A percentile compares a stretch with the other conserved stretches of the same genome.
These are phyloP conservation scores for Arthrobotrys sphaeroides DNA, from an alignment of 2,329 filamentous ascomycete species.

Conservation along the genomic window DNA sequence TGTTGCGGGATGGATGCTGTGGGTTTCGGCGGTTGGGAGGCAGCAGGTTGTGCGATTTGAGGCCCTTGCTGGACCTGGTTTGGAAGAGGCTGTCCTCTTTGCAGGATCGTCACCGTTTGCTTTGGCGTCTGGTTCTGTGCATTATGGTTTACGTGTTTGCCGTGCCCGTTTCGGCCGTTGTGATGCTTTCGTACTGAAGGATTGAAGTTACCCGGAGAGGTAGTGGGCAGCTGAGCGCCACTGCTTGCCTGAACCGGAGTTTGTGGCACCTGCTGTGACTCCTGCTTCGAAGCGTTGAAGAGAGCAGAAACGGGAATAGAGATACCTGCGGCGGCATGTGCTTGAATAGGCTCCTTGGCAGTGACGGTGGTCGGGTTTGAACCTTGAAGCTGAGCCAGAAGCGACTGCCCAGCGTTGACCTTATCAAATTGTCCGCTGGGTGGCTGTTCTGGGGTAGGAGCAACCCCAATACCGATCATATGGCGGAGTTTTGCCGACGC, in stretches of 20 bases:
- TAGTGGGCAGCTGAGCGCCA: not conserved
- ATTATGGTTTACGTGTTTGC: constrained; percentile 27
- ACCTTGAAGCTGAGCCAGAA: constrained; percentile 50
- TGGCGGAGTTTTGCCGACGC: constrained; percentile 46
- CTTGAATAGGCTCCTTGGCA: constrained; percentile 21
- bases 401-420: constrained; percentile 34
- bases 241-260: constrained; percentile 22
- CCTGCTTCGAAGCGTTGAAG: constrained; percentile 42
- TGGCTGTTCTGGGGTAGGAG: not conserved
- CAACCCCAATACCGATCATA: constrained; percentile 42
- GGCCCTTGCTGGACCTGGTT: not conserved
- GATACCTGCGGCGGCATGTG: constrained; percentile 11
- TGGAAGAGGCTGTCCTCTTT: constrained; percentile 47
- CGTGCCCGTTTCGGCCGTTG: constrained; percentile 27
- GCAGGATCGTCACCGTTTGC: constrained; percentile 37
- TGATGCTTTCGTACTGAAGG: constrained; percentile 34
- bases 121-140: constrained; percentile 25
- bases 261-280: constrained; percentile 22
- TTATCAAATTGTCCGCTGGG: constrained; percentile 42
- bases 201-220: constrained; percentile 48
- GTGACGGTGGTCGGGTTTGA: not conserved
- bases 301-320: constrained; percentile 36
- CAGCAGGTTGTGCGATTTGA: not conserved
- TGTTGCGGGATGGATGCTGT: constrained; percentile 14
- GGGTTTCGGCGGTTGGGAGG: not conserved